A percentile compares a stretch with the other conserved stretches of the same genome.
phyloP scores from a whole-genome alignment of 2,329 filamentous ascomycete species.

The Lachnellula occidentalis region DNA sequence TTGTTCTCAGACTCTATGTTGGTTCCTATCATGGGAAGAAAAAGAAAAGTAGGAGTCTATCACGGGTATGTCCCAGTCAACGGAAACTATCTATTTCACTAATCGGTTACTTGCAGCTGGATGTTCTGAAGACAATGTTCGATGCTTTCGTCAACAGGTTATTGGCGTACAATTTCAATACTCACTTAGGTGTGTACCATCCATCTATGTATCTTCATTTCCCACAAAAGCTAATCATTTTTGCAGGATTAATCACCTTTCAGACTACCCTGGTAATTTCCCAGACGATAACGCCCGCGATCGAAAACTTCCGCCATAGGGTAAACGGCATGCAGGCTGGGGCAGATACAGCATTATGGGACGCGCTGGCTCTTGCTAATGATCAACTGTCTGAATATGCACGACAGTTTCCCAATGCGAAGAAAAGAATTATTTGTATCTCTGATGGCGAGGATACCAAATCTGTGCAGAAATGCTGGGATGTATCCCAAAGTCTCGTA shows the following conservation, averaged over 20 bases:
- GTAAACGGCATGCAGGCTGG: constrained; percentile 2
- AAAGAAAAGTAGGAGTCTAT: constrained; percentile 1
- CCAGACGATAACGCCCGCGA: constrained; percentile 1
- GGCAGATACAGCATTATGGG: constrained; percentile 8
- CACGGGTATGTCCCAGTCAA: constrained; percentile 1
- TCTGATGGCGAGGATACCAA: constrained; percentile 6
- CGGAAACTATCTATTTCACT: background rate
- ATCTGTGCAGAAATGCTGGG: background rate
- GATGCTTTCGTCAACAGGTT: constrained; percentile 7
- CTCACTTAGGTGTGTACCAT: background rate
- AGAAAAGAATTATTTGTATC: constrained; percentile 8
- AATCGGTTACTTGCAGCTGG: constrained; percentile 1
- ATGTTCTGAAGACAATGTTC: constrained; percentile 11
- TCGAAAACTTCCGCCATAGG: constrained; percentile 7
- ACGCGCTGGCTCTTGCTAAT: constrained; percentile 5
- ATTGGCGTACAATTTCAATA: constrained; percentile 5
- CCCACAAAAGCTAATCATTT: background rate
- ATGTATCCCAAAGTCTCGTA: background rate
- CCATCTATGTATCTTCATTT: background rate
- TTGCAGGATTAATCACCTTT: constrained; percentile 8
- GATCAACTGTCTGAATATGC: constrained; percentile 6
- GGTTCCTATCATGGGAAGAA: background rate
- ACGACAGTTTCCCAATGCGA: constrained; percentile 8
- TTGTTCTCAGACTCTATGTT: constrained; percentile 6
- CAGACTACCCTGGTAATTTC: background rate